Conservation (phyloP, 768 basidiomycete species). For the Sarcomyxa edulis region DNA sequence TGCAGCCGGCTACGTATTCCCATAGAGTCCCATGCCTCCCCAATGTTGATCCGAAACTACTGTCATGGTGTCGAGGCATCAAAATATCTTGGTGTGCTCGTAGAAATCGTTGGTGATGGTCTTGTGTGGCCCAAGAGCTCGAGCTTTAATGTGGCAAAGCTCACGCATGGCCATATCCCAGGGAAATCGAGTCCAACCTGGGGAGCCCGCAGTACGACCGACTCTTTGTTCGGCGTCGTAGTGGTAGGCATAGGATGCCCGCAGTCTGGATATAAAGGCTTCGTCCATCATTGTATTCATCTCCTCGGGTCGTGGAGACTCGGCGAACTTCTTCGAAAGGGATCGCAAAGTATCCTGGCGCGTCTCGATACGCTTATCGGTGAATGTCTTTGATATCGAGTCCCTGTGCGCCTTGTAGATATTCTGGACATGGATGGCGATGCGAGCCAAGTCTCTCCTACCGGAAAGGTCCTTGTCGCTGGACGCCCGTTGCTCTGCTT, state of each 20-base stretch:
- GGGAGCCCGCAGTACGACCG: neutral
- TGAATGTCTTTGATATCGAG: slow-evolving; percentile 23
- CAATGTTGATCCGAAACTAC: too few species aligned
- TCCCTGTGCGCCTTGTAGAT: slow-evolving; percentile 18
- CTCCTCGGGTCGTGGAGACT: slow-evolving; percentile 19
- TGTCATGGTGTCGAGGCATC: too few species aligned
- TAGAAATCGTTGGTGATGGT: slow-evolving; percentile 36
- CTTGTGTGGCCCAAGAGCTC: slow-evolving; percentile 31
- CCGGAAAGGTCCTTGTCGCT: slow-evolving; percentile 12
- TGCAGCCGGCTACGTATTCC: too few species aligned
- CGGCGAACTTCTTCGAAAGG: slow-evolving; percentile 33
- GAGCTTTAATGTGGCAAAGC: slow-evolving; percentile 43
- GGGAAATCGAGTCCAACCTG: slow-evolving; percentile 37
- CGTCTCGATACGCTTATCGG: slow-evolving; percentile 29
- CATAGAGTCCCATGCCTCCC: too few species aligned
- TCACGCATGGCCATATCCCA: slow-evolving; percentile 45
- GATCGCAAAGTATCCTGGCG: slow-evolving; percentile 44
- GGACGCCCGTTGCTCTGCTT: slow-evolving; percentile 13
- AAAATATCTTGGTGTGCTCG: too few species aligned
- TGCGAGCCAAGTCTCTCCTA: slow-evolving; percentile 26
- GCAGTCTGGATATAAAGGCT: slow-evolving; percentile 21
- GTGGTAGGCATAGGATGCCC: slow-evolving; percentile 47
- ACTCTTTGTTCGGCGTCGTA: slow-evolving; percentile 20
- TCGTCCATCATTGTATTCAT: slow-evolving; percentile 23
- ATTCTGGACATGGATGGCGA: slow-evolving; percentile 33